Evolutionary conservation across 257 asterid species (phyloP).

Genomic region (Craterostigma plantagineum): DNA sequence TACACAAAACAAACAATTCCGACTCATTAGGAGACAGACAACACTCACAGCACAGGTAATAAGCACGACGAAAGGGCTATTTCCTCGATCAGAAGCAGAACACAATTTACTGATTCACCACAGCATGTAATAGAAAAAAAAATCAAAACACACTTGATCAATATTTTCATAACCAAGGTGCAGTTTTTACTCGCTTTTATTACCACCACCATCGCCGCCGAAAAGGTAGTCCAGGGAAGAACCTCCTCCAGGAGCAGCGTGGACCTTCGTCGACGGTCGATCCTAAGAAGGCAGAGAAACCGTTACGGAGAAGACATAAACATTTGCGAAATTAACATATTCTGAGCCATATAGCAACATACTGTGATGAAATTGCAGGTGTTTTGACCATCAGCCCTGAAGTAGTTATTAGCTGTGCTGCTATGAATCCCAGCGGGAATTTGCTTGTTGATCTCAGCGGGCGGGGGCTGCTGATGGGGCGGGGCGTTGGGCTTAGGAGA

Average conservation of each 20-base stretch:
- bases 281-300: conserved; percentile 9
- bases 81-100: no score
- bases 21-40: no score
- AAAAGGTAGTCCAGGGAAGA: conserved; percentile 25
- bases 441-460: conserved; percentile 20
- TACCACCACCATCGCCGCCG: conserved; percentile 17
- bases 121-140: no score
- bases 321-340: no score
- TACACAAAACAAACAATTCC: no score
- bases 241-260: conserved; percentile 22
- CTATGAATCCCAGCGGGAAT: conserved; percentile 34
- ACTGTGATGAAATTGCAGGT: conserved; percentile 34
- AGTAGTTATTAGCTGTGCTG: conserved; percentile 18
- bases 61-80: no score
- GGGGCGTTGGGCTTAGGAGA: conserved; percentile 18
- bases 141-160: no score
- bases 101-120: no score
- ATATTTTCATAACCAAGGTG: no score
- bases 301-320: no score
- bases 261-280: conserved; percentile 26
- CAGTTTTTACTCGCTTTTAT: background rate
- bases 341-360: no score
- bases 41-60: no score
- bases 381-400: conserved; percentile 30
- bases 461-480: conserved; percentile 5